phyloP scores from a whole-genome alignment of 192 early-diverging fungal genomes.

The Umbelopsis vinacea region DNA sequence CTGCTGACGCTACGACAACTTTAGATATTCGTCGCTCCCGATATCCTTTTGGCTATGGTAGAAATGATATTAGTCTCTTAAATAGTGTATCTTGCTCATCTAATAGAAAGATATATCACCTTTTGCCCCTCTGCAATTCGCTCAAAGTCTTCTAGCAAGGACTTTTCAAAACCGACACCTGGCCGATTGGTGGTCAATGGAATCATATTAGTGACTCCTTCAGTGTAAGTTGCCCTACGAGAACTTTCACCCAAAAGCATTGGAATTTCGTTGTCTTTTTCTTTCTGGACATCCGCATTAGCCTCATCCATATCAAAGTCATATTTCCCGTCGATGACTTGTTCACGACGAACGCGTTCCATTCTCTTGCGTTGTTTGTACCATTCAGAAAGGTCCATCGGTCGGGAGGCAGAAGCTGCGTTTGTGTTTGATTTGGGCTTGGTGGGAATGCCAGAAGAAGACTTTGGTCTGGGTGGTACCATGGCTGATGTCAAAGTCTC shows the following conservation, averaged over 20 bases:
- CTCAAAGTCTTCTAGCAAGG: constrained; percentile 13
- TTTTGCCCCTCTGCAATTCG: constrained; percentile 17
- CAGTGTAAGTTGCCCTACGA: constrained; percentile 5
- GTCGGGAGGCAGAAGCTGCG: not conserved
- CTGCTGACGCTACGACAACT: constrained; percentile 18
- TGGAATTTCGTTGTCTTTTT: not conserved
- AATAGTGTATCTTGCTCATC: not conserved
- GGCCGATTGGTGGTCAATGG: not conserved
- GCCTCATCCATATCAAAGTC: not conserved
- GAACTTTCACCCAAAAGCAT: not conserved
- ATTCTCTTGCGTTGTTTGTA: constrained; percentile 8
- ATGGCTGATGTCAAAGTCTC: not conserved
- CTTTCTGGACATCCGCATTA: not conserved
- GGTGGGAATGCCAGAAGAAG: too few relatives aligned
- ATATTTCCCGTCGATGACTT: not conserved
- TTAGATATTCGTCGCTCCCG: constrained; percentile 16
- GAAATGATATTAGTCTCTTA: not conserved
- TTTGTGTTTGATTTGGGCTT: not conserved
- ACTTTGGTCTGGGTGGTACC: too few relatives aligned
- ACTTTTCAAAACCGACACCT: constrained; percentile 34
- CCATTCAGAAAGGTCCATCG: constrained; percentile 15
- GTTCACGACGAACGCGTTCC: not conserved
- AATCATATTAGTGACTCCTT: constrained; percentile 1
- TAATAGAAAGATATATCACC: not conserved
- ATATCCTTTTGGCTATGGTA: constrained; percentile 16